These are phyloP conservation scores for Mortierella sp. DNA, from an alignment of 371 early-diverging fungal genomes.

Conservation along the genomic window DNA sequence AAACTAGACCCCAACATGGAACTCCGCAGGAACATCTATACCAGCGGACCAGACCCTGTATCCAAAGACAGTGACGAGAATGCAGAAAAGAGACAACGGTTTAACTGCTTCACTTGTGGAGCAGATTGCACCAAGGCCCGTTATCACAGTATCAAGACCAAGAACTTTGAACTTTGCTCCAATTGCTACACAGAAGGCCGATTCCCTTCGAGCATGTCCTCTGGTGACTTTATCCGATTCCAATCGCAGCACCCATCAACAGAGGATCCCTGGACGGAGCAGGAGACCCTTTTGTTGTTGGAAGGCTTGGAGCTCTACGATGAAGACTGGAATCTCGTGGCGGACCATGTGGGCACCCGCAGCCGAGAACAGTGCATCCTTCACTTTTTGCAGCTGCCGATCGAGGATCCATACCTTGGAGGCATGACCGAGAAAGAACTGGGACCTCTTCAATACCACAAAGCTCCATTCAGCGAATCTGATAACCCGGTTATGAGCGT, in stretches of 20 bases:
- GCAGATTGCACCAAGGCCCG: constrained; percentile 83
- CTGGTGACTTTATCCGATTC: constrained; percentile 91
- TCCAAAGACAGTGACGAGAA: constrained; percentile 53
- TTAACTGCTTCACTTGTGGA: constrained; percentile 89
- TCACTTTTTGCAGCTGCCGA: constrained; percentile 95
- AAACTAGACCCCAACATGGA: constrained; percentile 30
- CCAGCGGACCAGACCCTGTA: constrained; percentile 28
- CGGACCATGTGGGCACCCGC: constrained; percentile 94
- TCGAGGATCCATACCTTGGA: constrained; percentile 89
- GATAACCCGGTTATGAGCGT: constrained; percentile 98
- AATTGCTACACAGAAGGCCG: constrained; percentile 94
- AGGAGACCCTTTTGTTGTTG: constrained; percentile 93
- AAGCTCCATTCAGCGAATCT: constrained; percentile 83
- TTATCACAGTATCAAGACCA: constrained; percentile 85
- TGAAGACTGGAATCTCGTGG: constrained; percentile 96
- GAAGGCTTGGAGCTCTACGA: constrained; percentile 97
- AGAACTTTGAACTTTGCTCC: constrained; percentile 87
- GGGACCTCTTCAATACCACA: constrained; percentile 70
- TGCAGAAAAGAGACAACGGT: constrained; percentile 45
- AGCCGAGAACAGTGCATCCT: constrained; percentile 94
- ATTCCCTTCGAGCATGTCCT: constrained; percentile 86
- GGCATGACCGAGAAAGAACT: constrained; percentile 50
- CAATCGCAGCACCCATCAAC: constrained; percentile 62
- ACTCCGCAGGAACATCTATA: constrained; percentile 49
- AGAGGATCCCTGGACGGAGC: constrained; percentile 89